Conservation (phyloP, 768 basidiomycete genomes). For the Coprinopsis marcescibilis region DNA sequence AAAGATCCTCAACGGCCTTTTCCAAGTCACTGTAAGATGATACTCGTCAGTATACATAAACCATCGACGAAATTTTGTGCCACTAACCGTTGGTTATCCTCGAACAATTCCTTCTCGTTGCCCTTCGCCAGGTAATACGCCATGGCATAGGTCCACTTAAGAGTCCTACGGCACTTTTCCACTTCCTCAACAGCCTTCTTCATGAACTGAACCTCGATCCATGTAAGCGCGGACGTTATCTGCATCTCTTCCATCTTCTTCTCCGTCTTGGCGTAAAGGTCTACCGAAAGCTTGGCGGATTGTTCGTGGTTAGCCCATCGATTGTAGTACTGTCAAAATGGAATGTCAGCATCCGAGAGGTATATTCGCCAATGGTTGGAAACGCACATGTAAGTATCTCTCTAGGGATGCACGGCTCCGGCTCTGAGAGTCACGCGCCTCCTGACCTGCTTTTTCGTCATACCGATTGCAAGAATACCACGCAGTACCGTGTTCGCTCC, state of each 20-base stretch:
- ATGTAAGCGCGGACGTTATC: conserved; percentile 82
- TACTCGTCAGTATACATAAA: background rate
- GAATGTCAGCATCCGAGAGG: conserved; percentile 1
- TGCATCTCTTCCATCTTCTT: conserved; percentile 99
- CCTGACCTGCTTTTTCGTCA: conserved; percentile 85
- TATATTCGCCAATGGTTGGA: conserved; percentile 2
- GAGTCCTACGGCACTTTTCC: conserved; percentile 84
- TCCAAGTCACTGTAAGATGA: conserved; percentile 69
- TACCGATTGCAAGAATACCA: conserved; percentile 99
- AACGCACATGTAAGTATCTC: conserved; percentile 88
- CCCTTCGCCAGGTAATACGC: conserved; percentile 90
- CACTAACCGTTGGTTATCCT: conserved; percentile 88
- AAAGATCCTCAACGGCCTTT: conserved; percentile 90
- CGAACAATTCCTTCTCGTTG: conserved; percentile 92
- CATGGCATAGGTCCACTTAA: conserved; percentile 99
- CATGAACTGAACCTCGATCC: conserved; percentile 99
- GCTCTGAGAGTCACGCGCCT: conserved; percentile 89
- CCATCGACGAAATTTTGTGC: background rate
- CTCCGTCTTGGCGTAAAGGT: conserved; percentile 92
- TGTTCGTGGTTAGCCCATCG: conserved; percentile 99
- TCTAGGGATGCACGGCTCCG: conserved; percentile 86
- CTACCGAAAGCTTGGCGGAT: conserved; percentile 92
- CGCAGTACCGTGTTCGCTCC: conserved; percentile 94
- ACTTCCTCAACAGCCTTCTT: conserved; percentile 96
- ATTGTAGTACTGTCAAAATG: conserved; percentile 79